Evolutionary conservation across 768 basidiomycete species (phyloP).

Genomic region (Boletus subcaerulescens): DNA sequence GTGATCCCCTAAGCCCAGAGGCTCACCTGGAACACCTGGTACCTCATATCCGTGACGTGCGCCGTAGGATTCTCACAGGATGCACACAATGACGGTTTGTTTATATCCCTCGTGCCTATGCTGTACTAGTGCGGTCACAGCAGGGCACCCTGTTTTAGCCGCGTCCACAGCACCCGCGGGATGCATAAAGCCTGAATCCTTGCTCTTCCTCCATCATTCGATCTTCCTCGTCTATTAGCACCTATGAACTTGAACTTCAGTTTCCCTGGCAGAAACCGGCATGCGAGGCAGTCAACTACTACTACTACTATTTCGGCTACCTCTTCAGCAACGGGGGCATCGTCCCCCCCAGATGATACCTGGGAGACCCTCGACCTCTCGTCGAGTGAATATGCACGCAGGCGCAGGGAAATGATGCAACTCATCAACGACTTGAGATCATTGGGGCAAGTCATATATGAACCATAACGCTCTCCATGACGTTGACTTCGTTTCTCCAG

Average conservation of each 20-base stretch:
- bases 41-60: neutral
- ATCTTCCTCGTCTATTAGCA: neutral
- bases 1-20: neutral
- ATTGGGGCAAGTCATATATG: slow-evolving; percentile 34
- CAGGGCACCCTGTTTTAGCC: neutral
- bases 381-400: slow-evolving; percentile 39
- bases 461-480: neutral
- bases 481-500: slow-evolving; percentile 25
- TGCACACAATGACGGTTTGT: neutral
- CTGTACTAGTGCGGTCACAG: neutral
- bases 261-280: neutral
- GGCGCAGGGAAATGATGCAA: slow-evolving; percentile 38
- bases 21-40: neutral
- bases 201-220: neutral
- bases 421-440: slow-evolving; percentile 37
- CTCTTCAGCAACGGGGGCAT: neutral
- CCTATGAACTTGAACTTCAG: slow-evolving; percentile 10
- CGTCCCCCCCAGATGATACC: slow-evolving; percentile 11
- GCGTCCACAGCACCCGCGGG: neutral
- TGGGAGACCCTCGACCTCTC: slow-evolving; percentile 23
- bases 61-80: slow-evolving; percentile 1
- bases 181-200: slow-evolving; percentile 10
- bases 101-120: neutral
- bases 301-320: neutral
- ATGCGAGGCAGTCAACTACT: neutral